Base-by-base conservation (phyloP, 2,329 filamentous ascomycete species). In the Colletotrichum cuscutae region DNA sequence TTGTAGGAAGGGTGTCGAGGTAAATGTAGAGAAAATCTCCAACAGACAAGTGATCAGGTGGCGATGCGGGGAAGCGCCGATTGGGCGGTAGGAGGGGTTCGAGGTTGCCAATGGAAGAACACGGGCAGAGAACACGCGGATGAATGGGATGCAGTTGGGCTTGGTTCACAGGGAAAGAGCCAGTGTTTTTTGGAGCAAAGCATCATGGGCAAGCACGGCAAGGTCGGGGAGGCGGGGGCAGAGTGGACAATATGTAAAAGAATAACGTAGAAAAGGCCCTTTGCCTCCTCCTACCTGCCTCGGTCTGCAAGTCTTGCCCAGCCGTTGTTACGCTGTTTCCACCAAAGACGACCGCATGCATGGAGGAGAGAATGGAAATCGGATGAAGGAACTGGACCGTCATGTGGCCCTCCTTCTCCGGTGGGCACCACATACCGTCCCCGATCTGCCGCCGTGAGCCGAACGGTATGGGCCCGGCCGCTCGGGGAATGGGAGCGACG, bases 351-450 rank as follows among this genome's bases (percentile, higher is more conserved):
- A 19, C 12, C n/a, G 65, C 54, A 69, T 72, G 66, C 32, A 61
- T 70, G 56, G 19, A 42, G 37, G 37, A 42, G 13, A 19, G 13
- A 42, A 53, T 56, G 66, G 61, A 62, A 35, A 57, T 56, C 15
- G 60, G 46, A 70, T 73, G 63, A 71, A 57, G 64, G 35, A 62
- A 68, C 32, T 28, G 22, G 12, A 28, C 57, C 61, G 66, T 71
- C 71, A 71, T 73, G 71, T 65, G 71, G 62, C 24, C 32, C 24
- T 35, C 54, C 37, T 65, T 65, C 52, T 32, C 37, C 42, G 35
- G 67, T 28, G 49, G 22, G 42, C 70, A 65, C 60, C 68, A 46
- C 62, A 56, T 37, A 56, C 32, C 46, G 35, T 26, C 49, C 15
- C 57, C 49, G 22, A 37, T 30, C 49, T 30, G 52, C 30, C 60